Conservation (phyloP, 1,139 yeast species). For the Pichia terricola region DNA sequence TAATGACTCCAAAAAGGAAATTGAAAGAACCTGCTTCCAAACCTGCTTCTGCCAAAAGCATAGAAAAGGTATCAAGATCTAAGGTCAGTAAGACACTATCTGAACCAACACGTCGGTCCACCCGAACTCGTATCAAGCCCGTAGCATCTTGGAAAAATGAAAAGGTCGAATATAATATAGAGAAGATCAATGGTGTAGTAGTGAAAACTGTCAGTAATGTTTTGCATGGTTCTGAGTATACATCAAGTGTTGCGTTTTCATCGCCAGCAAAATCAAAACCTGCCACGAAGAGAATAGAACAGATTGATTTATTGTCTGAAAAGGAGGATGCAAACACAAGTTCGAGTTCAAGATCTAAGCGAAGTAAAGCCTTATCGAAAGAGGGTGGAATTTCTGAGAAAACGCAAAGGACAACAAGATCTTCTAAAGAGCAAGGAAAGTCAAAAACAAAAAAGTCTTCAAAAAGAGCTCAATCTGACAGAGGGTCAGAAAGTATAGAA, state of each 20-base stretch:
- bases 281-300: neutral
- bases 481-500: neutral
- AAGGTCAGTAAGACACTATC: conserved; percentile 4
- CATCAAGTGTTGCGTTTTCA: neutral
- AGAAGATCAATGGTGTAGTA: conserved; percentile 37
- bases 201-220: conserved; percentile 55
- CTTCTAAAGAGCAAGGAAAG: neutral
- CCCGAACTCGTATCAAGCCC: conserved; percentile 60
- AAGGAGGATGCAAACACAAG: neutral
- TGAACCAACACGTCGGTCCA: conserved; percentile 37
- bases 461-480: neutral
- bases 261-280: conserved; percentile 5
- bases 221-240: conserved; percentile 22
- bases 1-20: too few species aligned
- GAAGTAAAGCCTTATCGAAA: too few species aligned
- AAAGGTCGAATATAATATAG: conserved; percentile 50
- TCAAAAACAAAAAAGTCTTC: neutral
- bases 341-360: neutral
- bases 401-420: too few species aligned
- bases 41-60: too few species aligned
- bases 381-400: too few species aligned
- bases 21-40: too few species aligned
- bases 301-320: conserved; percentile 2
- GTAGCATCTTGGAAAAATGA: conserved; percentile 85
- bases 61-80: neutral